phyloP scores from a whole-genome alignment of 345 rosid species.

The Populus nigra region DNA sequence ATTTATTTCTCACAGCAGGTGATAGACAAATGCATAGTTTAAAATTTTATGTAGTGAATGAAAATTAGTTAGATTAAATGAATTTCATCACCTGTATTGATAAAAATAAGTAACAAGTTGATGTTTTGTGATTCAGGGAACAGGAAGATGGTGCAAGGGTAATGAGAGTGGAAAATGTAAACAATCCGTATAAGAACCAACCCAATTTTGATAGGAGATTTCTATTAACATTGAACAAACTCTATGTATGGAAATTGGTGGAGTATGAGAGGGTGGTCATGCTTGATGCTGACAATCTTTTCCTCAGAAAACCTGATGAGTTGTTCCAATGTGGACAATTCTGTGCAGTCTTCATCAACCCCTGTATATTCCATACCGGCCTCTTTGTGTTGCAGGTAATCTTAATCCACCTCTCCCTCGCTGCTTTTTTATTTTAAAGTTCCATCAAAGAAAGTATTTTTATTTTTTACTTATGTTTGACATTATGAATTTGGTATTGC shows the following conservation, averaged over 20 bases:
- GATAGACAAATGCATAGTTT: too few species aligned
- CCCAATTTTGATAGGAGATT: conserved; percentile 62
- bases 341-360: conserved; percentile 94
- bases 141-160: conserved; percentile 82
- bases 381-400: conserved; percentile 79
- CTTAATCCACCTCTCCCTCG: background rate
- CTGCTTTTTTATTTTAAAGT: background rate
- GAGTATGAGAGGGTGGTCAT: conserved; percentile 84
- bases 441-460: background rate
- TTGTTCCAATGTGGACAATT: conserved; percentile 92
- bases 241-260: conserved; percentile 82
- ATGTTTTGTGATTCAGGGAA: conserved; percentile 48
- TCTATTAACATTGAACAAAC: conserved; percentile 82
- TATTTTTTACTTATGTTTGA: background rate
- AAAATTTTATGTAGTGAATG: too few species aligned
- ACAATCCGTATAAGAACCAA: conserved; percentile 79
- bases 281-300: conserved; percentile 91
- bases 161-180: conserved; percentile 74
- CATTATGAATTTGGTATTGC: conserved; percentile 11
- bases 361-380: conserved; percentile 97
- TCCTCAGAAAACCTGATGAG: conserved; percentile 78
- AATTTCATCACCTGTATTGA: too few species aligned
- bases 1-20: too few species aligned
- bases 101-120: background rate
- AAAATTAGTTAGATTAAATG: too few species aligned